Base-by-base conservation (phyloP, 371 early-diverging fungal genomes). In the Cokeromyces recurvatus region DNA sequence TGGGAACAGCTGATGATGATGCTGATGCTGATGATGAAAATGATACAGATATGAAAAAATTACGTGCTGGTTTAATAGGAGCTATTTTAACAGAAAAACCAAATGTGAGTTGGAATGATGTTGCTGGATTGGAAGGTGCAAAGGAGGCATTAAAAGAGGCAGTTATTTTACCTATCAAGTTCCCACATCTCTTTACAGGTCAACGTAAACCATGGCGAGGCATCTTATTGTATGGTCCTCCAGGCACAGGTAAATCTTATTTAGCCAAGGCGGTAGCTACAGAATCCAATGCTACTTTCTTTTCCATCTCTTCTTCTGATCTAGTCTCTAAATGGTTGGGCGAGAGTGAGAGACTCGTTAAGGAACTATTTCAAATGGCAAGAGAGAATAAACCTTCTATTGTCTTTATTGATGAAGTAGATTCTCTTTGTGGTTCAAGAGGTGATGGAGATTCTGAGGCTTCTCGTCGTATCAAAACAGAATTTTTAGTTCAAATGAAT, bases 141-240 rank as follows among this genome's bases (percentile, higher is more conserved):
- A 99, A 99, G 73, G 96, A 97, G 66, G 92, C 98, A 32, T 80
- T 99, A 49, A 92, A 95, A 64, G 99, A 99, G 69, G 95, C 98
- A 1, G 97, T 99, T 8, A 98, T 98, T 59, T 69, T 99, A 43
- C 99, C 99, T 1, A 92, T 98, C 57, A 89, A 90, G 62, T 97
- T 98, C 49, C 94, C 97, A 31, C 96, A 97, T 45, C 71, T 98
- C 38, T 99, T 98, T 51, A 92, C 92, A 21, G 81, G 90, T 48
- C 82, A 94, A 66, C 85, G 99, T 59, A 86, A 87, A 46, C 99
- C 99, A 29, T 98, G 98, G 91, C 75, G 87, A 49, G 99, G 99
- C 16, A 98, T 99, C 49, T 71, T 99, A 40, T 66, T 99, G 21
- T 99, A 98, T 68, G 99, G 99, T 3, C 97, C 97, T 23, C n/a